Evolutionary conservation across 805 yeast genomes (phyloP), one percentile per base, ranked within the genome.

Genomic region (Wickerhamiella nectarea): DNA sequence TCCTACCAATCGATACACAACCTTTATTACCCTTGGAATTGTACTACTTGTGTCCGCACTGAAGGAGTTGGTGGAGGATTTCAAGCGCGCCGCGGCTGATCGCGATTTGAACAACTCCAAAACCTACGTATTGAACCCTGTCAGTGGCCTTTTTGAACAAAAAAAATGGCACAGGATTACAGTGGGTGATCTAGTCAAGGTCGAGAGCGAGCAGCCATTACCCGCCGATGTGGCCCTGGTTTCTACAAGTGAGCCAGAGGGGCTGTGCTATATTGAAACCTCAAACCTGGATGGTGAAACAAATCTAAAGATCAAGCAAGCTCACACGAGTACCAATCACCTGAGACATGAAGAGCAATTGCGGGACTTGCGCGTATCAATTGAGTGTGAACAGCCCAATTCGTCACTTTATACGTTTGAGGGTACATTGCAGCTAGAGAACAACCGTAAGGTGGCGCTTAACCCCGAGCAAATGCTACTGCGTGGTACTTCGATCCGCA

Each of bases 281-380:
- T 95, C 98, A 0, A 91, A 91, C 56, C 67, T 91, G 52, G 99
- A 91, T 62, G 99, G 99, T 46, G 99, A 91, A 61, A 93, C 99
- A 0, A 91, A 91, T 60, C 69, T 91, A 55, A 91, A 91, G 57
- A 91, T 91, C 58, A 93, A 93, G 57, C 97, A 91, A 60, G 76
- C 95, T 1, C 70, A 71, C 41, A 66, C 73, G 1, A 95, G 86
- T 55, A 91, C 98, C 0, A 70, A 84, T 3, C 68, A 70, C 48
- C 59, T 81, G 45, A 80, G 80, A 20, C 75, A 80, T 39, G 82
- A 91, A 0, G 63, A 67, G 22, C 79, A 76, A 20, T 57, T 80
- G 36, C 64, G 70, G 18, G 55, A 33, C 21, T 54, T 80, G 35
- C 66, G 66, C 29, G 87, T 87, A 5, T 68, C 68, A 43, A 68